Evolutionary conservation across 1,284 basidiomycete genomes (phyloP).

Genomic region (Takashimella koratensis): DNA sequence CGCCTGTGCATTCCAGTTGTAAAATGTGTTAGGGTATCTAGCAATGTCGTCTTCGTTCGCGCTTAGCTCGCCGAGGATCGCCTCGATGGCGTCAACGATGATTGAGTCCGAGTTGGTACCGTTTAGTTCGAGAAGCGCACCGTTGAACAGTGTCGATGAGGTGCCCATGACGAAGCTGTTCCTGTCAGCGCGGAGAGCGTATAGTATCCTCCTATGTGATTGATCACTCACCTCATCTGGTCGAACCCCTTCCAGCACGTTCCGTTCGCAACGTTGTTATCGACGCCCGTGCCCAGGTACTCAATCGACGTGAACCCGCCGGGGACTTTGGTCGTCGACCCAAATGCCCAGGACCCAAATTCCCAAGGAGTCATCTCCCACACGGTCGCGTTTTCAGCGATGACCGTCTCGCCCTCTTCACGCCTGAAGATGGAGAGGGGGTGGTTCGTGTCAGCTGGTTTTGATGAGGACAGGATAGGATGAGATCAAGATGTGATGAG

Average conservation of each 20-base stretch:
- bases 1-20: conserved; percentile 35
- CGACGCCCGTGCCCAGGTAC: conserved; percentile 44
- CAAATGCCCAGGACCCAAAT: conserved; percentile 53
- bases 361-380: conserved; percentile 53
- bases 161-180: conserved; percentile 51
- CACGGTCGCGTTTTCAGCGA: conserved; percentile 49
- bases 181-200: too few relatives aligned
- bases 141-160: conserved; percentile 48
- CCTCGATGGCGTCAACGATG: conserved; percentile 32
- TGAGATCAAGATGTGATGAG: not conserved
- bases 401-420: conserved; percentile 47
- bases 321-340: conserved; percentile 25
- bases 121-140: conserved; percentile 30
- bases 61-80: conserved; percentile 38
- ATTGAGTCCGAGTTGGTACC: conserved; percentile 32
- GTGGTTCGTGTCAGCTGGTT: conserved; percentile 3
- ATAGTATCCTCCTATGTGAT: too few relatives aligned
- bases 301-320: conserved; percentile 46
- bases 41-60: conserved; percentile 50
- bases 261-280: conserved; percentile 39
- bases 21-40: conserved; percentile 50
- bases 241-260: conserved; percentile 48
- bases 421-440: conserved; percentile 29
- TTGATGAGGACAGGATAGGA: too few relatives aligned
- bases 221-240: conserved; percentile 44